Evolutionary conservation across 1,139 yeast species (phyloP), one percentile per base, ranked within the genome.

Genomic region (Kodamaea plutei): DNA sequence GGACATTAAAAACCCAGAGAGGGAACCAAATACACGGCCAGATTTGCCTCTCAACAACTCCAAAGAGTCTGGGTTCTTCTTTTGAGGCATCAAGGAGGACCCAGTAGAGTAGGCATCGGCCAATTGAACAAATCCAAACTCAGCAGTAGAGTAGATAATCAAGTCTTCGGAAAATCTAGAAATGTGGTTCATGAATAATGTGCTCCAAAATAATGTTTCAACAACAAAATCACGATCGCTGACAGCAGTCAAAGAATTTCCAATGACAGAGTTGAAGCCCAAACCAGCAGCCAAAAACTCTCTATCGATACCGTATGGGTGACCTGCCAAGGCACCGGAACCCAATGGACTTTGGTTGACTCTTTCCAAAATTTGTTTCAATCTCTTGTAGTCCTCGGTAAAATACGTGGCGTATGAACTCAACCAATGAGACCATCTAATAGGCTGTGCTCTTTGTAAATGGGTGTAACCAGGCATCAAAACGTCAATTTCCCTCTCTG

Each of bases 401-500:
- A 93, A 82, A 57, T 88, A 91, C 3, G 97, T 91, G 24, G 96
- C 97, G 52, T 91, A 91, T 50, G 88, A 81, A 43, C 93, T 79
- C 44, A 91, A 69, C 96, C 96, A 89, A 57, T 91, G 99, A 2
- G 97, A 71, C 99, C 99, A 91, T 64, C 99, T 79, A 53, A 91
- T 91, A 15, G 99, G 99, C 61, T 91, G 99, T 3, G 98, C 98
- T 56, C 96, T 83, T 70, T 91, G 99, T 57, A 91, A 69, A 63
- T 91, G 99, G 10, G 99, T 91, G 64, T 91, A 91, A 20, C 99
- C 99, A 8, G 99, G 99, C 97, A 91, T 89, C 54, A 91, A 71
- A 15, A 83, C 84, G 45, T 83, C 95, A 37, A 91, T 84, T 62
- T 91, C 99, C 29, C 69, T 59, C 48, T 76, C 80, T 4, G 95